Evolutionary conservation across 1,284 basidiomycete genomes (phyloP), one percentile per base, ranked within the genome.

Genomic region (Pulchroboletus neoregius): DNA sequence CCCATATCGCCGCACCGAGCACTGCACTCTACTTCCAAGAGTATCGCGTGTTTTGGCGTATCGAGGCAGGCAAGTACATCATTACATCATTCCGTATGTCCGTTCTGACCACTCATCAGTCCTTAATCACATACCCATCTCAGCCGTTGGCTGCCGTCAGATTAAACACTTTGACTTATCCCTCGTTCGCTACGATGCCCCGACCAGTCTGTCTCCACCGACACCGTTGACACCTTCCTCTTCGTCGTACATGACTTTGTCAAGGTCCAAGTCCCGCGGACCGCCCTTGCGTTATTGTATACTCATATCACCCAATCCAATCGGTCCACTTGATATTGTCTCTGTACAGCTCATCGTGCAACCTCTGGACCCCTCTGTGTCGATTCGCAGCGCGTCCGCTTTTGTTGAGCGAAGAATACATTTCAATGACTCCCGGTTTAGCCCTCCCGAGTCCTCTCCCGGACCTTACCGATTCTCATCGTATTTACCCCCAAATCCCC

Each of bases 1-100:
- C 76, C 47, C 72, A 75, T 54, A 71, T 76, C 28, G 68, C 73
- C n/a, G 86, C 85, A 16, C 80, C 79, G 60, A 87, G 83, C 62
- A 82, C 80, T 39, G 76, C 80, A 20, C 58, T 68, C 20, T 75
- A 81, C 48, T 88, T 82, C 57, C 84, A 85, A 55, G 84, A 84
- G 58, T 91, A 89, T 64, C 74, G 82, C 36, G 80, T 85, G 59
- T 80, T 79, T 61, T 92, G 89, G 89, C 75, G 85, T 44, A 71
- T 92, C 48, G 89, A 92, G 70, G 88, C 87, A 51, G 76, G 88
- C 84, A 54, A 58, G 84, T 73, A 15, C 39, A 42, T 50, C 46
- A 23, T 46, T 49, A 35, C 39, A 48, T 36, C 47, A 40, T 35
- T 44, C 16, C 22, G 42, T 13, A 32, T 33, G 18, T 42, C 47